A percentile compares a stretch with the other conserved stretches of the same genome.
Evolutionary conservation across 169 alveolate genomes (phyloP).

Genomic region (Toxoplasma gondii): DNA sequence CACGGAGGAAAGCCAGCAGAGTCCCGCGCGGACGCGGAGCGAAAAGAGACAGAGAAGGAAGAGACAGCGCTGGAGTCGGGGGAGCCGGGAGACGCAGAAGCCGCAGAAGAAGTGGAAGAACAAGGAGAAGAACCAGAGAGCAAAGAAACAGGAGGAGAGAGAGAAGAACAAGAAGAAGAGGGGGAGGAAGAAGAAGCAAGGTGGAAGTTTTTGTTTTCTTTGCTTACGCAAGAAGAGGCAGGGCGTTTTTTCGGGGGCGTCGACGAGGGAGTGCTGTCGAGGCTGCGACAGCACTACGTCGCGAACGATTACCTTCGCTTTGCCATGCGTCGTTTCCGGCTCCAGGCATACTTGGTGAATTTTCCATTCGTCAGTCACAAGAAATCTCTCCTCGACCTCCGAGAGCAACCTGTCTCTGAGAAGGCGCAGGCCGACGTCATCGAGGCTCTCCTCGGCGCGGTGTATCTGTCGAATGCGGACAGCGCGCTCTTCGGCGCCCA

Average conservation of each 20-base stretch:
- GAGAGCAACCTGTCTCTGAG: slow-evolving; percentile 5
- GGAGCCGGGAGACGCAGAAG: neutral
- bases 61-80: neutral
- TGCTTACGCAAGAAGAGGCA: no score
- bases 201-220: no score
- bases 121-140: neutral
- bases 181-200: neutral
- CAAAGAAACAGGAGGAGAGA: neutral
- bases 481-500: neutral
- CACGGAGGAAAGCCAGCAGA: no score
- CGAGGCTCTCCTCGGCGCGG: slow-evolving; percentile 49
- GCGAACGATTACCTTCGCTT: neutral
- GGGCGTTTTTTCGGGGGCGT: no score
- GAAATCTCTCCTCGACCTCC: neutral
- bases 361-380: neutral
- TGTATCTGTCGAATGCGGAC: slow-evolving; percentile 22
- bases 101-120: neutral
- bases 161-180: neutral
- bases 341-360: neutral
- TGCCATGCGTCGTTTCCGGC: neutral
- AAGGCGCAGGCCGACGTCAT: slow-evolving; percentile 50
- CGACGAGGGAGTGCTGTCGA: slow-evolving; percentile 18
- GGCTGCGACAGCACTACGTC: neutral
- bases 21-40: no score
- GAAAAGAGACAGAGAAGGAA: neutral